A percentile compares a stretch with the other conserved stretches of the same genome.
Conservation (phyloP, 352 stramenopile species). For the Globisporangium okanoganense region DNA sequence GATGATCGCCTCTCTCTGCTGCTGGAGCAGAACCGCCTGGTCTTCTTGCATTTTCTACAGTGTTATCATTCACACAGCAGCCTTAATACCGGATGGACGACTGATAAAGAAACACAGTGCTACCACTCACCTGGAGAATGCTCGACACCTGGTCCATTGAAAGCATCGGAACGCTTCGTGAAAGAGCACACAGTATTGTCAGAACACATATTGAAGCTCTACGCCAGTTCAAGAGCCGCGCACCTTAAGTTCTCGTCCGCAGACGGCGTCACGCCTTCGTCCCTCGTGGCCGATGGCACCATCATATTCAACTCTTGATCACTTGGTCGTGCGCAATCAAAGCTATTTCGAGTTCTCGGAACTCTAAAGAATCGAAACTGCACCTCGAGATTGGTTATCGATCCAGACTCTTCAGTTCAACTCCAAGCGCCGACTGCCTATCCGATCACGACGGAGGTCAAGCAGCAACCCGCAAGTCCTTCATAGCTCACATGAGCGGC, state of each 20-base stretch:
- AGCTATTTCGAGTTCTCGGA: slow-evolving; percentile 3
- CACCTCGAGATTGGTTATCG: background rate
- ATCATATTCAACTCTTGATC: background rate
- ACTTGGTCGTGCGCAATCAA: background rate
- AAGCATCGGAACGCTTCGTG: slow-evolving; percentile 16
- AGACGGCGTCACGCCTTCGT: background rate
- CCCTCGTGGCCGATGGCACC: background rate
- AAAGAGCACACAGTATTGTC: background rate
- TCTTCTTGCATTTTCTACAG: slow-evolving; percentile 29
- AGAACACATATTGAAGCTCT: background rate
- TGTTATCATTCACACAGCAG: background rate
- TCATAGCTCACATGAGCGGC: slow-evolving; percentile 19
- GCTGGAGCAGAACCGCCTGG: slow-evolving; percentile 42
- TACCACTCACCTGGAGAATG: slow-evolving; percentile 20
- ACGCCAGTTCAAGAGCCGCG: background rate
- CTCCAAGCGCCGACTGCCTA: background rate
- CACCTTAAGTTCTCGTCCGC: background rate
- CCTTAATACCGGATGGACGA: background rate
- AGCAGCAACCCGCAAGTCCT: background rate
- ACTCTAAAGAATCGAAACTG: background rate
- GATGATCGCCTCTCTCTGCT: slow-evolving; percentile 56
- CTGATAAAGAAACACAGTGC: background rate
- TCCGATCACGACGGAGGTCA: background rate
- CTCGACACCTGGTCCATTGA: slow-evolving; percentile 22
- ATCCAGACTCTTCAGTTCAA: background rate